Base-by-base conservation (phyloP, 805 yeast species). In the Candida maris region DNA sequence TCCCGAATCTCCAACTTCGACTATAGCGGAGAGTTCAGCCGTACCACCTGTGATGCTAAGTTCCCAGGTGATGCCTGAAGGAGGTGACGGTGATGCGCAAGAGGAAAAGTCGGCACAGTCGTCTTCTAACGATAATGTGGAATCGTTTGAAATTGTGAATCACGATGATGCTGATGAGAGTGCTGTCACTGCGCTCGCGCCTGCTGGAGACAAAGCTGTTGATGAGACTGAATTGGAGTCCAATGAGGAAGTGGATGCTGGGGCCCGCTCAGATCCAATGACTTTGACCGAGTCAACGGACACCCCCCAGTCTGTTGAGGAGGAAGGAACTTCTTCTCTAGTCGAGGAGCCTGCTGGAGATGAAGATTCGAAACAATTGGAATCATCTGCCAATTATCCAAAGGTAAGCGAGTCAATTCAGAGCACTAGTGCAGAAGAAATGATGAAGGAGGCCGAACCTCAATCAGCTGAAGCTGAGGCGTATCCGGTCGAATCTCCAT, bases 71-170 rank as follows among this genome's bases (percentile, higher is more conserved):
- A 29, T 56, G 35, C 61, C 60, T 1, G 61, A 56, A 38, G 57
- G 56, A 20, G 49, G 42, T 9, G 44, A 46, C n/a, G 45, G 37
- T 10, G 38, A 39, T 6, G 29, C 30, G 12, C 43, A 34, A 8
- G 48, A 48, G 18, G 45, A 26, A 14, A 14, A 26, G 16, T 10
- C 16, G 8, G 16, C 16, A 8, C 29, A 31, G 1, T 30, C 34
- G 3, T 39, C 56, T 6, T 27, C 50, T 3, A 45, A 46, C 19
- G 50, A 44, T 12, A 48, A 52, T 5, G 71, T 66, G 14, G 79
- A 68, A 37, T 73, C 78, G 15, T 75, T 74, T 52, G 80, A 75
- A 48, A 59, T 75, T 35, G 77, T 75, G 6, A 67, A 69, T 44
- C 71, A 72, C 28, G 75, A 71, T 12, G 78, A 72, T 35, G 55